Evolutionary conservation across 2,329 filamentous ascomycete genomes (phyloP).

Genomic region (Fusarium globosum): DNA sequence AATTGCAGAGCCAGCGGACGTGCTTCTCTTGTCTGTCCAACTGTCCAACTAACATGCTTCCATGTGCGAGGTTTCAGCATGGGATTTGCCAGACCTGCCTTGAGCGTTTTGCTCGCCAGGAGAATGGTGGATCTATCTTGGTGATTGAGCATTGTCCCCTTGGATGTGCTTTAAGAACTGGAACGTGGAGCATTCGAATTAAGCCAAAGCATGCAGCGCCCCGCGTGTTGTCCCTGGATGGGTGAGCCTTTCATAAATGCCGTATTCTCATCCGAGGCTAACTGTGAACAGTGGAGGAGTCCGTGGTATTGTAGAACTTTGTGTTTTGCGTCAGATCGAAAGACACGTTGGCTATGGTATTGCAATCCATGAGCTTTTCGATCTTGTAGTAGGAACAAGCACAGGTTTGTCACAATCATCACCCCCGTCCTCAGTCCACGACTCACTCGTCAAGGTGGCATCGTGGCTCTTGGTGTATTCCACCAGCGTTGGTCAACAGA

Average conservation of each 20-base stretch:
- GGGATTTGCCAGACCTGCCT: conserved; percentile 24
- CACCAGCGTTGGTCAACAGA: not conserved
- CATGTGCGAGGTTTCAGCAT: conserved; percentile 1
- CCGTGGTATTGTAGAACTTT: conserved; percentile 12
- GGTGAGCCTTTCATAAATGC: fast-evolving
- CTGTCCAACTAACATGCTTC: conserved; percentile 25
- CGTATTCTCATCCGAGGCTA: fast-evolving
- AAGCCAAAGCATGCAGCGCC: conserved; percentile 16
- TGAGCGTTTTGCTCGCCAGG: not conserved
- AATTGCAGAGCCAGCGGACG: conserved; percentile 7
- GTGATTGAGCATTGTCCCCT: not conserved
- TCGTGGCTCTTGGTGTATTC: conserved; percentile 18
- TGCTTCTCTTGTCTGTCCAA: conserved; percentile 11
- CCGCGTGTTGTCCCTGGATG: conserved; percentile 12
- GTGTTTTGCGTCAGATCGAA: conserved; percentile 1
- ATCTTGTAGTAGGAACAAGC: conserved; percentile 27
- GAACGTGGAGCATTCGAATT: conserved; percentile 18
- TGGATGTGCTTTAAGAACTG: conserved; percentile 1
- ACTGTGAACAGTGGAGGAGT: conserved; percentile 9
- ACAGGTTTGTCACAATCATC: not conserved
- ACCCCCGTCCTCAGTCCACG: fast-evolving
- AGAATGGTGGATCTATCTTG: not conserved
- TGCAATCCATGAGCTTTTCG: conserved; percentile 22
- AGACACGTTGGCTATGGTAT: not conserved
- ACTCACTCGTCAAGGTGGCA: not conserved